phyloP scores from a whole-genome alignment of 352 stramenopile genomes.

The Pythium guiyangense region DNA sequence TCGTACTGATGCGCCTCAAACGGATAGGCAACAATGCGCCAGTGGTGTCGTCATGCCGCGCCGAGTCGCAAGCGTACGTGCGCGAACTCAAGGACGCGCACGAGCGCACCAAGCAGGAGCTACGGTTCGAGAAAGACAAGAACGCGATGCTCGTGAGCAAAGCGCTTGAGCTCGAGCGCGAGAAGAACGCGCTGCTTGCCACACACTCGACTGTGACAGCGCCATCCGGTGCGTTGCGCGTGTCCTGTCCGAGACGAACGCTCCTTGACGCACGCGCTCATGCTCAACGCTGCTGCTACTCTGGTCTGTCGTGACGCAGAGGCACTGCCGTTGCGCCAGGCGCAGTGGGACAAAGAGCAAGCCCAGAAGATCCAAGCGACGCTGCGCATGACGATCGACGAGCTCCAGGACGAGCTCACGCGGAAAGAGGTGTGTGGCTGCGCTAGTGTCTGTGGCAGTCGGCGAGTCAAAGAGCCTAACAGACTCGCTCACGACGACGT shows the following conservation, averaged over 20 bases:
- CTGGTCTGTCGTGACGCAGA: constrained; percentile 1
- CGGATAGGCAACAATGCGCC: constrained; percentile 35
- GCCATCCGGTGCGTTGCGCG: background rate
- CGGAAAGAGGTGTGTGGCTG: constrained; percentile 41
- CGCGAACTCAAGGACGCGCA: constrained; percentile 61
- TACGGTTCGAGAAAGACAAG: constrained; percentile 74
- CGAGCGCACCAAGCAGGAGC: constrained; percentile 47
- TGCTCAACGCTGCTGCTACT: background rate
- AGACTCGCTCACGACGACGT: background rate
- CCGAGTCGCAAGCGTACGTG: constrained; percentile 60
- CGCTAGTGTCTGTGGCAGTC: background rate
- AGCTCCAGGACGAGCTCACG: constrained; percentile 74
- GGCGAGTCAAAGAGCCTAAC: too few species aligned
- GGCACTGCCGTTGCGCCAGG: constrained; percentile 13
- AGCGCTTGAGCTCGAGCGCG: constrained; percentile 61
- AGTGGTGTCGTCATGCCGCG: constrained; percentile 45
- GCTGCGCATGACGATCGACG: constrained; percentile 63
- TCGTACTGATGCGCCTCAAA: background rate
- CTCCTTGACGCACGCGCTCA: background rate
- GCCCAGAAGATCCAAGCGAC: constrained; percentile 66
- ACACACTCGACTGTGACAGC: background rate
- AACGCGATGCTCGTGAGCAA: constrained; percentile 67
- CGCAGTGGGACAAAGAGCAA: constrained; percentile 71
- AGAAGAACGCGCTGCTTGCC: constrained; percentile 54
- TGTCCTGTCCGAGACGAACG: background rate